Evolutionary conservation across 1,139 yeast species (phyloP).

Genomic region (Blastobotrys persicus): DNA sequence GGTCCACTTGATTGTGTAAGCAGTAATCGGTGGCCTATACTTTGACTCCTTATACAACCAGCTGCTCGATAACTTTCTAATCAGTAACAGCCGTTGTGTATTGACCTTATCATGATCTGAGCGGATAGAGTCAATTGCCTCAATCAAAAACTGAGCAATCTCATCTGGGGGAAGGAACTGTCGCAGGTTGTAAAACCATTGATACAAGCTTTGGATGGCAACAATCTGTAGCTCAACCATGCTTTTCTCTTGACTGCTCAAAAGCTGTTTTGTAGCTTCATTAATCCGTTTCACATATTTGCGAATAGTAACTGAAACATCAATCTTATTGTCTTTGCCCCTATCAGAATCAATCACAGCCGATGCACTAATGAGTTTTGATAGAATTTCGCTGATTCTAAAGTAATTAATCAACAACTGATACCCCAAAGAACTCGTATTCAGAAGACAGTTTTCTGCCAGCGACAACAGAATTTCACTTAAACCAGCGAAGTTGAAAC

Average conservation of each 20-base stretch:
- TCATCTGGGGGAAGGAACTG: constrained; percentile 30
- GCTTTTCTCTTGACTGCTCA: constrained; percentile 24
- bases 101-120: constrained; percentile 44
- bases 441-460: constrained; percentile 23
- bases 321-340: constrained; percentile 27
- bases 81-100: constrained; percentile 56
- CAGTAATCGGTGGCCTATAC: constrained; percentile 47
- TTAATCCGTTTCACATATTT: constrained; percentile 26
- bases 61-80: constrained; percentile 56
- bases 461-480: constrained; percentile 27
- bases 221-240: constrained; percentile 27
- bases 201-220: constrained; percentile 25
- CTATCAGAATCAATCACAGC: constrained; percentile 31
- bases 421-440: constrained; percentile 24
- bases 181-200: constrained; percentile 26
- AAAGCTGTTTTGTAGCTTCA: constrained; percentile 26
- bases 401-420: constrained; percentile 26
- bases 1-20: constrained; percentile 59
- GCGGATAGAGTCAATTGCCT: constrained; percentile 31
- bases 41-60: constrained; percentile 43
- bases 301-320: constrained; percentile 21
- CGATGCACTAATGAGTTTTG: constrained; percentile 32
- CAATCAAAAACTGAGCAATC: constrained; percentile 30
- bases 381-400: constrained; percentile 29
- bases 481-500: constrained; percentile 32